A percentile compares a stretch with the other conserved stretches of the same genome.
Evolutionary conservation across 169 alveolate genomes (phyloP).

Genomic region (Cryptosporidium sp.): DNA sequence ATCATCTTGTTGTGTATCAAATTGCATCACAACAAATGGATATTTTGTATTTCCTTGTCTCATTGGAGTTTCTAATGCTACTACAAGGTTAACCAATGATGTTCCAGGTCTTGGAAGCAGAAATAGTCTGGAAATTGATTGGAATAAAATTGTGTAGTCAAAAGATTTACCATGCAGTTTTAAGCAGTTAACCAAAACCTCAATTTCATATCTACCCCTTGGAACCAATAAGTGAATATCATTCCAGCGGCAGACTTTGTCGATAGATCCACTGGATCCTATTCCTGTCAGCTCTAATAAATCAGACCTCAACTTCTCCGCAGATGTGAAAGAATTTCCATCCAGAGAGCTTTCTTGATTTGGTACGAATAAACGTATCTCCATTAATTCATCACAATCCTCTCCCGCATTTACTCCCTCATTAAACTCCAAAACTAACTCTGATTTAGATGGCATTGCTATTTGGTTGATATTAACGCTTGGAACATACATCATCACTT

Average conservation of each 20-base stretch:
- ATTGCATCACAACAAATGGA: constrained; percentile 94
- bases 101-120: constrained; percentile 95
- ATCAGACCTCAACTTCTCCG: constrained; percentile 43
- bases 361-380: constrained; percentile 66
- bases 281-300: constrained; percentile 35
- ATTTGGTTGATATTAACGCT: constrained; percentile 43
- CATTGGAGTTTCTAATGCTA: constrained; percentile 92
- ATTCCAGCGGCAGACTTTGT: constrained; percentile 90
- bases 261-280: constrained; percentile 78
- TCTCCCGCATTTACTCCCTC: constrained; percentile 53
- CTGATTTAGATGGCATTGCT: constrained; percentile 75
- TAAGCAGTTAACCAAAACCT: constrained; percentile 89
- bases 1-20: constrained; percentile 91
- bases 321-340: constrained; percentile 27
- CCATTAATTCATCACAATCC: constrained; percentile 56
- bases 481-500: constrained; percentile 62
- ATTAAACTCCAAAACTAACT: constrained; percentile 58
- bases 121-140: constrained; percentile 91
- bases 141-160: constrained; percentile 93
- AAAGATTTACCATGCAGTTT: constrained; percentile 96
- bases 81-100: constrained; percentile 90
- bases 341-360: constrained; percentile 30
- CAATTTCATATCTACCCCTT: constrained; percentile 95
- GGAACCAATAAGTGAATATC: constrained; percentile 95
- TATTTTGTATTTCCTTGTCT: constrained; percentile 97